Conservation (phyloP, 306 rosid species). For the Trifolium fragiferum region DNA sequence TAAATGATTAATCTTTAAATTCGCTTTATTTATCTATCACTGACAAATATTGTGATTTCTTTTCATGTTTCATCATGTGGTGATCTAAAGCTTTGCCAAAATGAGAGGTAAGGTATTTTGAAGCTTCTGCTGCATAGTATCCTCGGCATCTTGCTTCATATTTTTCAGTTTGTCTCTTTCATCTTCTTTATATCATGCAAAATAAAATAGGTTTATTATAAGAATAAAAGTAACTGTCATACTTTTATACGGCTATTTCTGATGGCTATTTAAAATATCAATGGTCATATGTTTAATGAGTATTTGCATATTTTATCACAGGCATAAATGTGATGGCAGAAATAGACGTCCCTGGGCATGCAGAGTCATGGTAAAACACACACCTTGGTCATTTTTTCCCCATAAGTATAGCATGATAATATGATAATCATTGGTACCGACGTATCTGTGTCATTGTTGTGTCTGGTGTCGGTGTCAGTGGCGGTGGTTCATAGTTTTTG, state of each 20-base stretch:
- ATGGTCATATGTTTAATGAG: slow-evolving; percentile 22
- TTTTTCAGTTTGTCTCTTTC: slow-evolving; percentile 23
- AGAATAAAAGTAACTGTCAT: neutral
- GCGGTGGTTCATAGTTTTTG: neutral
- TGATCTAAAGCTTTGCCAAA: slow-evolving; percentile 86
- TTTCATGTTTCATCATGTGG: slow-evolving; percentile 47
- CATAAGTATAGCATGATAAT: slow-evolving; percentile 9
- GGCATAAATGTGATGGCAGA: slow-evolving; percentile 96
- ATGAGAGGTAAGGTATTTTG: slow-evolving; percentile 71
- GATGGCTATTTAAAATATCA: slow-evolving; percentile 12
- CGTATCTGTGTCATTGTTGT: neutral
- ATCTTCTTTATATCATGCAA: slow-evolving; percentile 28
- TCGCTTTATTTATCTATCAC: slow-evolving; percentile 40
- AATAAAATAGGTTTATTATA: neutral
- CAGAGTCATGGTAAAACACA: slow-evolving; percentile 78
- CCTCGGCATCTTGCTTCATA: slow-evolving; percentile 35
- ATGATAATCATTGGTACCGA: neutral
- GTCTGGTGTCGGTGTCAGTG: neutral
- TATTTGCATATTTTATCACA: slow-evolving; percentile 49
- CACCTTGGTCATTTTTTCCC: slow-evolving; percentile 12
- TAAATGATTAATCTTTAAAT: slow-evolving; percentile 10
- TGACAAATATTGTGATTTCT: slow-evolving; percentile 48
- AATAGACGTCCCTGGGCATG: slow-evolving; percentile 96
- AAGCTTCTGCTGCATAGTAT: slow-evolving; percentile 40
- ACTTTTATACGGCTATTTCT: slow-evolving; percentile 23